Base-by-base conservation (phyloP, 495 filamentous ascomycete species). In the Hyaloscypha bicolor region DNA sequence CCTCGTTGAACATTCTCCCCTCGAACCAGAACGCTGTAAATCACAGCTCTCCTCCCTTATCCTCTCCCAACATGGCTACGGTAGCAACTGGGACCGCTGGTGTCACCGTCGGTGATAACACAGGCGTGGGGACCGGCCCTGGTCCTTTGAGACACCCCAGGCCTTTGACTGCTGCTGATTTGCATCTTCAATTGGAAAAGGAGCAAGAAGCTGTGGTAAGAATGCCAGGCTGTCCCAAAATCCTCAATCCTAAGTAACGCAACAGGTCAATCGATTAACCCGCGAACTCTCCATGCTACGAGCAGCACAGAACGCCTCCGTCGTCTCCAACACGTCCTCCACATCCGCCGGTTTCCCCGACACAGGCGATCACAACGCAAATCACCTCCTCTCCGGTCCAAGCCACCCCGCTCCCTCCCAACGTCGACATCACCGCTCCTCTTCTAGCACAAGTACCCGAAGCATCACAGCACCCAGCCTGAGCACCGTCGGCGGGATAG, bases 171-270 rank as follows among this genome's bases (percentile, higher is more conserved):
- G 89, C 93, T 11, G 91, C 91, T 2, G 94, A 97, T 74, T 80
- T 97, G 48, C 93, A 97, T 78, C 78, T 90, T 68, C 86, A 94
- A 76, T 82, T 96, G 45, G 94, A 97, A 79, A 93, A 94, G 73
- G 94, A 97, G 73, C 94, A 97, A 73, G 94, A 97, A 76, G 90
- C 92, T n/a, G 88, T 97, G 72, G 94, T 94, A 84, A 63, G 86
- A 80, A 39, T 16, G 9, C 21, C 42, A 16, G 64, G 11, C 29
- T 56, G 21, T 29, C 32, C 31, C 9, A n/a, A 32, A 60, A 35
- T 60, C 19, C 30, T n/a, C 30, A 37, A 60, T n/a, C 3, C 56
- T 60, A 37, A 60, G 30, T 64, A 72, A 63, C 59, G 25, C 22
- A 56, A 42, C 73, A 96, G 93, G 91, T 97, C 55, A 97, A 97